Percentiles rank a stretch among this genome's conserved stretches.
These are phyloP conservation scores for Solanum pinnatisectum DNA, from an alignment of 257 asterid genomes.

Conservation along the genomic window DNA sequence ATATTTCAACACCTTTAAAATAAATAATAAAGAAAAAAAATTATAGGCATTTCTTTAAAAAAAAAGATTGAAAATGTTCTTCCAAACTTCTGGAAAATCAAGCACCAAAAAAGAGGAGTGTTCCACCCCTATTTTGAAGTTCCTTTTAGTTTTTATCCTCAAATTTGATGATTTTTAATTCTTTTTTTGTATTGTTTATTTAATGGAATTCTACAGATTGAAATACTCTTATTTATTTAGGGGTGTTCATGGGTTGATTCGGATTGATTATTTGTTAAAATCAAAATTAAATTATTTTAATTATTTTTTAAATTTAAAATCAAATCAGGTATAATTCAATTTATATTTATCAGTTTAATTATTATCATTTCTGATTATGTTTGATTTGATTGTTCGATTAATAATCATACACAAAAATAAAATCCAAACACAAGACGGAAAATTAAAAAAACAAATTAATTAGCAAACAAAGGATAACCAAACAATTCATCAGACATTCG, in stretches of 20 bases:
- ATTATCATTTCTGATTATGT: background rate
- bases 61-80: background rate
- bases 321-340: background rate
- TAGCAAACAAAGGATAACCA: background rate
- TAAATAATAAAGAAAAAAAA: background rate
- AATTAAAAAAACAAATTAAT: no score
- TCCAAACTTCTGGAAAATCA: background rate
- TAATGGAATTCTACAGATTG: background rate
- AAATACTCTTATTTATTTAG: background rate
- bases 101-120: background rate
- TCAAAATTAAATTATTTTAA: no score
- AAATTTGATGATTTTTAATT: background rate
- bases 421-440: no score
- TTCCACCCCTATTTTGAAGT: background rate
- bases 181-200: background rate
- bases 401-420: no score
- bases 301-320: no score
- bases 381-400: no score
- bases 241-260: no score
- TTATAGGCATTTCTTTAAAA: background rate
- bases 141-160: background rate
- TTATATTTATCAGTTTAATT: no score
- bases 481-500: background rate
- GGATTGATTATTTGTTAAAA: no score
- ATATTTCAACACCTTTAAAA: background rate